phyloP scores from a whole-genome alignment of 345 rosid species.

The Sisymbrium altissimum region DNA sequence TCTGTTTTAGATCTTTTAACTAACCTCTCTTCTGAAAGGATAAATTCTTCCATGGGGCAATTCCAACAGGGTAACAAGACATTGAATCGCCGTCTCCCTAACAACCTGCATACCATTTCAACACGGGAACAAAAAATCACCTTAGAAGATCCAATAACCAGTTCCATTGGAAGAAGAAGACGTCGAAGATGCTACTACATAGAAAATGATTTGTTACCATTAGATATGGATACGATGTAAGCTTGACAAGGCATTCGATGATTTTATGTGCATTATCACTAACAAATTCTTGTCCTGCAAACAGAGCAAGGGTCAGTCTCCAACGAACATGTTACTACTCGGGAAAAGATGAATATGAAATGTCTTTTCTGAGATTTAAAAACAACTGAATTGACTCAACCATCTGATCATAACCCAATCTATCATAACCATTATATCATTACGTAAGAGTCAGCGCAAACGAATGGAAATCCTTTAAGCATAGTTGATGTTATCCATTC shows the following conservation, averaged over 20 bases:
- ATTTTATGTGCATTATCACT: slow-evolving; percentile 59
- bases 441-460: neutral
- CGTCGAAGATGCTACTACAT: neutral
- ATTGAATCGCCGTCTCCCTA: slow-evolving; percentile 84
- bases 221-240: slow-evolving; percentile 57
- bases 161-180: neutral
- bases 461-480: neutral
- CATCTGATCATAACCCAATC: neutral
- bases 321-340: neutral
- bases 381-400: neutral
- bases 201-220: slow-evolving; percentile 44
- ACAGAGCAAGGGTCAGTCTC: neutral
- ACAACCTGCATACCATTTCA: slow-evolving; percentile 49
- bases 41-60: slow-evolving; percentile 71
- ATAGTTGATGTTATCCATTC: neutral
- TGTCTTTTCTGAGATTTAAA: neutral
- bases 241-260: slow-evolving; percentile 50
- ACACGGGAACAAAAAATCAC: neutral
- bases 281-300: slow-evolving; percentile 62
- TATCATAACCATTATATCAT: neutral
- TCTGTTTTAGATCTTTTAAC: neutral
- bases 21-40: slow-evolving; percentile 72
- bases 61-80: slow-evolving; percentile 65
- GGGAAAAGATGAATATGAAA: neutral
- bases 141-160: neutral